Base-by-base conservation (phyloP, 805 yeast species). In the Lachancea dasiensis region DNA sequence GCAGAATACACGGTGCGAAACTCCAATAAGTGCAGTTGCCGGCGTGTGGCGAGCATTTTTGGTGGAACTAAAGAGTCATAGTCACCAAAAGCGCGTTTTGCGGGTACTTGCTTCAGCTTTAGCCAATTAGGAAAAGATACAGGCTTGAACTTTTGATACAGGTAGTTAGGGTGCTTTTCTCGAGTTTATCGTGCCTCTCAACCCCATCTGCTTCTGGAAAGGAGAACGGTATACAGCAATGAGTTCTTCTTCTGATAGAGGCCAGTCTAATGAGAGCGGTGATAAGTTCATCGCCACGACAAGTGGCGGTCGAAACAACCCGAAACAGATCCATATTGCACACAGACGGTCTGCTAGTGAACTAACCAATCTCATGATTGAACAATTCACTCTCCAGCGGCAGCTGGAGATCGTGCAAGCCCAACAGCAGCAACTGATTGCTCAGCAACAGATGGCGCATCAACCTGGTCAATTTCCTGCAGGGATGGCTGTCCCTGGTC, bases 301-400 rank as follows among this genome's bases (percentile, higher is more conserved):
- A n/a, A n/a, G n/a, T 22, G 65, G 68, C 3, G 61, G 60, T 13
- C 65, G 59, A 27, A 67, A 67, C 43, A 60, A 61, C 39, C 81
- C 82, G 27, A 73, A 73, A 48, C 77, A 76, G 44, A 70, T 92
- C 43, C 94, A 87, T 64, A 87, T 90, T 47, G 97, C 97, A n/a
- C 97, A 92, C 55, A 76, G 97, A 54, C 75, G 95, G 44, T 83
- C 97, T 3, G 97, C 97, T n/a, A 78, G 89, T 49, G 98, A 92
- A 60, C 70, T 92, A 58, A 90, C 97, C 2, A 83, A 82, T 39
- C 68, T 90, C 47, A 90, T 90, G 95, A 70, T 86, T 52, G 97
- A 90, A 63, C 94, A 84, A 56, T 77, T 83, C 58, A 79, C 69
- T 23, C 70, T 92, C 42, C 97, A 92, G 62, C 87, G 90, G 51